These are phyloP conservation scores for Taphrina wiesneri DNA, from an alignment of 1,139 yeast genomes.

Conservation along the genomic window DNA sequence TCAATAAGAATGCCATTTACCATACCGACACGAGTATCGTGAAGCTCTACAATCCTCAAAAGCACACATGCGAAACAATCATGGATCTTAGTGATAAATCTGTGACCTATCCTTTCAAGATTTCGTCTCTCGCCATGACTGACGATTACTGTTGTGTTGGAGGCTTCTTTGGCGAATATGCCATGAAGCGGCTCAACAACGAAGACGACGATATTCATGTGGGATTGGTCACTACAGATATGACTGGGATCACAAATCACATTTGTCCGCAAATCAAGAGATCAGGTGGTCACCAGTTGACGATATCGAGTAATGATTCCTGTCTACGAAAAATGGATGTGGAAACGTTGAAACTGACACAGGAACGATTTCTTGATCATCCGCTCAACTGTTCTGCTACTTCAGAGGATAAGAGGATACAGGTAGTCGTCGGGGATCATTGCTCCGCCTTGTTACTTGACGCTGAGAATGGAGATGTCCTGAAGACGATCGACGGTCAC, in stretches of 20 bases:
- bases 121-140: slow-evolving; percentile 55
- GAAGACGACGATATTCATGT: slow-evolving; percentile 41
- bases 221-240: slow-evolving; percentile 50
- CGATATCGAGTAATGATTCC: slow-evolving; percentile 42
- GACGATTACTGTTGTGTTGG: slow-evolving; percentile 55
- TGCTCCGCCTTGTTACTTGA: slow-evolving; percentile 53
- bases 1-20: slow-evolving; percentile 45
- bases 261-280: slow-evolving; percentile 47
- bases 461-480: slow-evolving; percentile 44
- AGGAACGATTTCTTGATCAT: slow-evolving; percentile 39
- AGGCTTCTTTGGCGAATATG: slow-evolving; percentile 58
- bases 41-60: slow-evolving; percentile 43
- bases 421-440: slow-evolving; percentile 57
- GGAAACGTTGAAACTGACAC: slow-evolving; percentile 50
- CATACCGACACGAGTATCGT: slow-evolving; percentile 45
- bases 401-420: slow-evolving; percentile 50
- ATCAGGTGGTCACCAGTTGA: slow-evolving; percentile 22
- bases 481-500: slow-evolving; percentile 51
- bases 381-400: slow-evolving; percentile 56
- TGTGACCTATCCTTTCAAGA: slow-evolving; percentile 44
- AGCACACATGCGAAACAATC: not conserved
- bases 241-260: slow-evolving; percentile 61
- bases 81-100: slow-evolving; percentile 7
- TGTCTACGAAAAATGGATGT: slow-evolving; percentile 56
- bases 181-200: slow-evolving; percentile 48